Evolutionary conservation across 1,139 yeast species (phyloP), one percentile per base, ranked within the genome.

Genomic region (Blastobotrys persicus): DNA sequence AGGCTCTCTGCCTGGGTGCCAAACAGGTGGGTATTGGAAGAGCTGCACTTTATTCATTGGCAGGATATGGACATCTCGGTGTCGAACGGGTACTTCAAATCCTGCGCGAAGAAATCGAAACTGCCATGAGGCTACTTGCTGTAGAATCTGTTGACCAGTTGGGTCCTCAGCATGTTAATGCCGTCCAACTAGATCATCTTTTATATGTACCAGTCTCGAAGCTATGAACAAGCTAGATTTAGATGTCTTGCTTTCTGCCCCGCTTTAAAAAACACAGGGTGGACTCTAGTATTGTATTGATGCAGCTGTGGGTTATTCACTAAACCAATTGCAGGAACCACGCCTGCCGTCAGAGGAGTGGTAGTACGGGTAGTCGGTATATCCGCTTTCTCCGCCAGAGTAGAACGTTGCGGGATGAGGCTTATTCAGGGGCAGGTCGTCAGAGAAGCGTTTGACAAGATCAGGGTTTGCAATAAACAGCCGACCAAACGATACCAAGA

Each of bases 1-100:
- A 78, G 55, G 82, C 82, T 0, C 60, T 78, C 13, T 78, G 81
- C 47, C 68, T 78, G 11, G 83, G 83, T 3, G 82, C 81, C n/a
- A 76, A 70, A 46, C 82, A 78, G 11, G 79, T 78, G 11, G 81
- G 81, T 2, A 61, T 78, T 23, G 81, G 81, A 9, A 64, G 81
- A 52, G 74, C 80, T 1, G 77, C 76, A 53, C 63, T 75, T 44
- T 76, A 72, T 55, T 74, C 77, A n/a, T 70, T 75, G 58, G 71
- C 79, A 5, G 72, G 76, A 2, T 77, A 77, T 54, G 82, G 82
- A 6, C 76, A 73, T 46, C 67, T 64, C 4, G 82, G 81, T 18
- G 81, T 77, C 9, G 66, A 64, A 47, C 68, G 71, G 50, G 72
- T 76, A 4, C 64, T 74, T 35, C 71, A 70, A 48, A 65, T 77